These are phyloP conservation scores for Aureobasidium sp. DNA, from an alignment of 2,329 filamentous ascomycete species.

Conservation along the genomic window DNA sequence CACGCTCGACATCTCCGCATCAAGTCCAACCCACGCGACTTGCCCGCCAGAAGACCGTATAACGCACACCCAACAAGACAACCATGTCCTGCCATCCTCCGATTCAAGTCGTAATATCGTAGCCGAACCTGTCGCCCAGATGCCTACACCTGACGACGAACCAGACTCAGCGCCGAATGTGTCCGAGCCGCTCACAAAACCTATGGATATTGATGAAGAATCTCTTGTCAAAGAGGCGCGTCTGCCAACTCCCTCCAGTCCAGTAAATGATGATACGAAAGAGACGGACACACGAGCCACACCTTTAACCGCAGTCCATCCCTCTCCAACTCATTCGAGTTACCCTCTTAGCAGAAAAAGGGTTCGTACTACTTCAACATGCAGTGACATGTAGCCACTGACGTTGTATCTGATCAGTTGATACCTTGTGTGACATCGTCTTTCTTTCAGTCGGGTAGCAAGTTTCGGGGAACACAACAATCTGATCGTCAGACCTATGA, in stretches of 20 bases:
- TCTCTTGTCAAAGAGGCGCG: conserved; percentile 23
- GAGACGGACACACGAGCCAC: conserved; percentile 26
- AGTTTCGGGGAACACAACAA: conserved; percentile 83
- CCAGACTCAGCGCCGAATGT: conserved; percentile 15
- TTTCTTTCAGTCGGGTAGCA: conserved; percentile 78
- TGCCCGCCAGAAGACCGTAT: conserved; percentile 39
- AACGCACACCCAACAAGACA: conserved; percentile 23
- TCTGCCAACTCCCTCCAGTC: conserved; percentile 21
- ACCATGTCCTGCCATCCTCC: conserved; percentile 10
- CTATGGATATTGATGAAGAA: conserved; percentile 36
- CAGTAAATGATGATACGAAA: conserved; percentile 22
- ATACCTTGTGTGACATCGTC: conserved; percentile 76
- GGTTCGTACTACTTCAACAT: conserved; percentile 17
- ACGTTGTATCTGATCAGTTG: conserved; percentile 43
- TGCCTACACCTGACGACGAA: conserved; percentile 19
- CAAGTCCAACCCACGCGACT: conserved; percentile 24
- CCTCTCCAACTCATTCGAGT: conserved; percentile 21
- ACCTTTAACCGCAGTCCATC: conserved; percentile 24
- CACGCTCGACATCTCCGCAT: conserved; percentile 14
- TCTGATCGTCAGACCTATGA: conserved; percentile 91
- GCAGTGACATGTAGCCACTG: conserved; percentile 4
- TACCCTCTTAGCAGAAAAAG: conserved; percentile 23
- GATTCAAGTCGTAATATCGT: neutral
- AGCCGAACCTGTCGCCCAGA: conserved; percentile 23
- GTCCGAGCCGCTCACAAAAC: conserved; percentile 29